A percentile compares a stretch with the other conserved stretches of the same genome.
Evolutionary conservation across 495 filamentous ascomycete genomes (phyloP).

Genomic region (Cudoniella acicularis): DNA sequence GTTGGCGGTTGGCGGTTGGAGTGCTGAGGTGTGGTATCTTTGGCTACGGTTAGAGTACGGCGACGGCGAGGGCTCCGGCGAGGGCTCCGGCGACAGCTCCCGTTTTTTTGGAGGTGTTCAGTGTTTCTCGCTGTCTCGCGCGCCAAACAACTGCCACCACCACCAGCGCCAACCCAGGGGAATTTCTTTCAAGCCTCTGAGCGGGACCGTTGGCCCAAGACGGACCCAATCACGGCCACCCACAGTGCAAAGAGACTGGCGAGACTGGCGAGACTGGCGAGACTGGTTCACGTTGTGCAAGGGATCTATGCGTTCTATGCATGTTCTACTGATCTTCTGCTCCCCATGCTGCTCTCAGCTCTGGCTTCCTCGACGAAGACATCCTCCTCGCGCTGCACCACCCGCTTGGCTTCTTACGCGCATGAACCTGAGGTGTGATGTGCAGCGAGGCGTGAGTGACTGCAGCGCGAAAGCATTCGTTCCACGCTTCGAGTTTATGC

Average conservation of each 20-base stretch:
- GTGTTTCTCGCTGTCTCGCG: too few relatives aligned
- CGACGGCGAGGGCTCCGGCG: too few relatives aligned
- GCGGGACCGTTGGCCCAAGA: neutral
- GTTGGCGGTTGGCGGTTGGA: too few relatives aligned
- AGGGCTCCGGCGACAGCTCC: too few relatives aligned
- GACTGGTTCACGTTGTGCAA: conserved; percentile 8
- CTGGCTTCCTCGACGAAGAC: neutral
- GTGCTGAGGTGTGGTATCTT: too few relatives aligned
- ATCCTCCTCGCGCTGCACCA: neutral
- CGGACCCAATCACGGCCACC: neutral
- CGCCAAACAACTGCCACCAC: neutral
- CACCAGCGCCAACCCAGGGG: neutral
- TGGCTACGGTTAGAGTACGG: too few relatives aligned
- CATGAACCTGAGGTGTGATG: neutral
- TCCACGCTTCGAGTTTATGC: too few relatives aligned
- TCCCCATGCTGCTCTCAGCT: neutral
- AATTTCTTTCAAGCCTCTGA: neutral
- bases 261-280: too few relatives aligned
- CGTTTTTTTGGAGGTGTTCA: too few relatives aligned
- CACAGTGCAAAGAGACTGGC: neutral
- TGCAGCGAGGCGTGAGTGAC: too few relatives aligned
- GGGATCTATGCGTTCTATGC: conserved; percentile 5
- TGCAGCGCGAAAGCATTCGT: too few relatives aligned
- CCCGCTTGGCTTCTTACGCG: neutral
- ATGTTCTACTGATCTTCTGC: conserved; percentile 1